phyloP scores from a whole-genome alignment of 2,329 filamentous ascomycete species.

The Dactylonectria macrodidyma region DNA sequence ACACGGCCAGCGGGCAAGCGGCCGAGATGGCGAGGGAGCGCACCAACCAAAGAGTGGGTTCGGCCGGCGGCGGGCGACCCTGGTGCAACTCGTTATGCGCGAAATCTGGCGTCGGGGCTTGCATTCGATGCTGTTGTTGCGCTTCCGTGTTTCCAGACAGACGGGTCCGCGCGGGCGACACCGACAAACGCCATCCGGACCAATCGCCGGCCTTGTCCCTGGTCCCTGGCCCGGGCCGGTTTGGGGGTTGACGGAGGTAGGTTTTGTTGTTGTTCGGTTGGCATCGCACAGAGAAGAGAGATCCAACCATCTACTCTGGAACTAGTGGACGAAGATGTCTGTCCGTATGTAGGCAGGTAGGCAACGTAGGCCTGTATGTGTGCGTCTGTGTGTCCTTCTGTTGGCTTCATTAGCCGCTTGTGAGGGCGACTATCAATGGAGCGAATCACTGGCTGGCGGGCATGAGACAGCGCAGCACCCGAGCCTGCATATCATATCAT shows the following conservation, averaged over 20 bases:
- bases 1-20: conserved; percentile 25
- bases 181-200: conserved; percentile 37
- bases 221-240: conserved; percentile 41
- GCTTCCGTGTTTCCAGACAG: conserved; percentile 39
- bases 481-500: conserved; percentile 27
- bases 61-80: conserved; percentile 22
- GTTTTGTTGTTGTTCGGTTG: conserved; percentile 13
- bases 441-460: conserved; percentile 6
- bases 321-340: no score
- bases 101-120: conserved; percentile 37
- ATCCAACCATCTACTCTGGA: no score
- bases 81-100: conserved; percentile 37
- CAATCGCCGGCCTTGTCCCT: conserved; percentile 36
- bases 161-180: conserved; percentile 38
- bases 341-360: conserved; percentile 18
- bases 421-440: conserved; percentile 1
- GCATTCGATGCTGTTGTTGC: conserved; percentile 29
- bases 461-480: conserved; percentile 20
- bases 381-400: conserved; percentile 9
- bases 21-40: conserved; percentile 6
- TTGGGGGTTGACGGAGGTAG: conserved; percentile 18
- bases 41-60: conserved; percentile 12
- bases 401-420: conserved; percentile 22
- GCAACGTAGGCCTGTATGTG: conserved; percentile 13
- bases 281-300: conserved; percentile 6